These are phyloP conservation scores for Vanderwaltozyma verrucispora DNA, from an alignment of 805 yeast genomes.

Conservation along the genomic window DNA sequence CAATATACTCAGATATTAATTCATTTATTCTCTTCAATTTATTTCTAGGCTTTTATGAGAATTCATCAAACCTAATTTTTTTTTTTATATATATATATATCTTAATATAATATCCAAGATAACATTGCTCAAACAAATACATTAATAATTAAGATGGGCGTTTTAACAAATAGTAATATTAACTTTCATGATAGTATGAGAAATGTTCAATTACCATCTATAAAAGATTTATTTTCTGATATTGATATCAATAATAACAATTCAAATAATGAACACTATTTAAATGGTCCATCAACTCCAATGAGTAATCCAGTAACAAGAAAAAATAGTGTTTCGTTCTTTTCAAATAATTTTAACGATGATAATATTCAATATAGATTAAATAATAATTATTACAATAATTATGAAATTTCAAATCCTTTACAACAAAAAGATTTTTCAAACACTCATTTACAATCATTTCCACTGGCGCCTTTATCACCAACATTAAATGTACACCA, in stretches of 20 bases:
- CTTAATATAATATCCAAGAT: too few species aligned
- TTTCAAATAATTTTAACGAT: background rate
- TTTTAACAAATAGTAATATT: too few species aligned
- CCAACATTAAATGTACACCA: background rate
- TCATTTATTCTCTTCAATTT: too few species aligned
- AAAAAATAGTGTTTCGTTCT: conserved; percentile 1
- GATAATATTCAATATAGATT: background rate
- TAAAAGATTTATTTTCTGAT: conserved; percentile 1
- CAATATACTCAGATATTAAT: too few species aligned
- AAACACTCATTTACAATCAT: too few species aligned
- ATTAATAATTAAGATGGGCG: too few species aligned
- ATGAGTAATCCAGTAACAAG: conserved; percentile 1
- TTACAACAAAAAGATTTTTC: background rate
- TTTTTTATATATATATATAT: too few species aligned
- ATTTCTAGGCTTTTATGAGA: too few species aligned
- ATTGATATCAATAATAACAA: background rate
- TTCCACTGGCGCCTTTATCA: background rate
- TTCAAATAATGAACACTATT: background rate
- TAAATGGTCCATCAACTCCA: background rate
- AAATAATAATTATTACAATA: too few species aligned
- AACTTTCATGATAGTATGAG: too few species aligned
- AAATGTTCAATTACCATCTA: conserved; percentile 1
- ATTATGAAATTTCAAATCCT: background rate
- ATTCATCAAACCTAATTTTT: too few species aligned
- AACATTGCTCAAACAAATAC: too few species aligned